Conservation (phyloP, 805 yeast genomes). For the Cyberlindnera euphorbiae region DNA sequence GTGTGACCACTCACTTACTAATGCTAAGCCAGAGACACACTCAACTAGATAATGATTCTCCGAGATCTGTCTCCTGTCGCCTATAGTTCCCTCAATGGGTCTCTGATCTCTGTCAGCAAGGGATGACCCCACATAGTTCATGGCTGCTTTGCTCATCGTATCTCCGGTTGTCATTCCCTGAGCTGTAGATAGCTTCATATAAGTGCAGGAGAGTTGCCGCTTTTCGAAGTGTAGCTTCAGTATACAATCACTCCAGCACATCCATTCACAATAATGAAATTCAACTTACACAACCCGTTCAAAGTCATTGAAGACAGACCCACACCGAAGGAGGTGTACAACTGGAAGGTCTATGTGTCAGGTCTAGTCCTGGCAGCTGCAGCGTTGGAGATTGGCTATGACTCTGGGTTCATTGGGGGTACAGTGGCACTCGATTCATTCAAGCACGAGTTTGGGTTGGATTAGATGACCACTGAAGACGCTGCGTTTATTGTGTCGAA, state of each 20-base stretch:
- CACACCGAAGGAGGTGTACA: constrained; percentile 39
- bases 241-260: no score
- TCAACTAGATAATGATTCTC: no score
- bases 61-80: no score
- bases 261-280: constrained; percentile 4
- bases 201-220: neutral
- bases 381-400: constrained; percentile 48
- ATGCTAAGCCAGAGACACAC: no score
- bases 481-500: constrained; percentile 12
- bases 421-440: constrained; percentile 41
- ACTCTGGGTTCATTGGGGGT: constrained; percentile 50
- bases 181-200: neutral
- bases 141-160: no score
- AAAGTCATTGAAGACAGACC: constrained; percentile 15
- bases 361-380: constrained; percentile 46
- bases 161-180: no score
- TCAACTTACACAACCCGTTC: constrained; percentile 8
- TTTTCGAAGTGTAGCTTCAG: neutral
- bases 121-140: no score
- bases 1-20: no score
- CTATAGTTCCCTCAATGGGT: no score
- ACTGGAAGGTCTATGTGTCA: constrained; percentile 35
- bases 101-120: no score
- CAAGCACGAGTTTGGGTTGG: constrained; percentile 37
- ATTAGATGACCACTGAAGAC: constrained; percentile 10